These are phyloP conservation scores for Lentinula sp. DNA, from an alignment of 768 basidiomycete genomes.

Conservation along the genomic window DNA sequence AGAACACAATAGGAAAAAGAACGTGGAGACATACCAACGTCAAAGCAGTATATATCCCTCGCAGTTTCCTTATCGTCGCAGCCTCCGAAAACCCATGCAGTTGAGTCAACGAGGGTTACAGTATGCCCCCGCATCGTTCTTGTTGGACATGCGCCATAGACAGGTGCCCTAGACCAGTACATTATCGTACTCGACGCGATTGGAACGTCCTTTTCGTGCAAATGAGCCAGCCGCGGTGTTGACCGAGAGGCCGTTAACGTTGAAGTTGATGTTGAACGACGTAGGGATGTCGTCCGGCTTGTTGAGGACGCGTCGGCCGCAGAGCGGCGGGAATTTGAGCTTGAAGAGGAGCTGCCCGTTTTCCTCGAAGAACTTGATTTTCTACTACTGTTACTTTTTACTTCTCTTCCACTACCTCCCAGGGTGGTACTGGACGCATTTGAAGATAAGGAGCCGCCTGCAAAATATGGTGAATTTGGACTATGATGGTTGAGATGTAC, in stretches of 20 bases:
- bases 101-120: slow-evolving; percentile 75
- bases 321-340: slow-evolving; percentile 17
- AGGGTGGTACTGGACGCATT: slow-evolving; percentile 25
- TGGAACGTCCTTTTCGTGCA: slow-evolving; percentile 42
- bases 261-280: neutral
- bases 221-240: slow-evolving; percentile 54
- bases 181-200: slow-evolving; percentile 66
- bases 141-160: slow-evolving; percentile 63
- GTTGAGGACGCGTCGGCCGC: slow-evolving; percentile 19
- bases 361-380: slow-evolving; percentile 1
- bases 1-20: slow-evolving; percentile 9
- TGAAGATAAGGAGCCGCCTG: slow-evolving; percentile 27
- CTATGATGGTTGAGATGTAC: neutral
- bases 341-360: slow-evolving; percentile 14
- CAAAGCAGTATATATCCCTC: slow-evolving; percentile 78
- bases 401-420: slow-evolving; percentile 8
- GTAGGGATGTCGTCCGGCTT: neutral
- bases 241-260: slow-evolving; percentile 32
- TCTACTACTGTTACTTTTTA: slow-evolving; percentile 4
- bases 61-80: slow-evolving; percentile 76
- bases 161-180: slow-evolving; percentile 84
- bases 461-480: slow-evolving; percentile 30
- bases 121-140: slow-evolving; percentile 77
- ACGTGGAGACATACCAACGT: slow-evolving; percentile 50
- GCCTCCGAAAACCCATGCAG: slow-evolving; percentile 86